These are phyloP conservation scores for Termitomyces sp. DNA, from an alignment of 768 basidiomycete species.

Conservation along the genomic window DNA sequence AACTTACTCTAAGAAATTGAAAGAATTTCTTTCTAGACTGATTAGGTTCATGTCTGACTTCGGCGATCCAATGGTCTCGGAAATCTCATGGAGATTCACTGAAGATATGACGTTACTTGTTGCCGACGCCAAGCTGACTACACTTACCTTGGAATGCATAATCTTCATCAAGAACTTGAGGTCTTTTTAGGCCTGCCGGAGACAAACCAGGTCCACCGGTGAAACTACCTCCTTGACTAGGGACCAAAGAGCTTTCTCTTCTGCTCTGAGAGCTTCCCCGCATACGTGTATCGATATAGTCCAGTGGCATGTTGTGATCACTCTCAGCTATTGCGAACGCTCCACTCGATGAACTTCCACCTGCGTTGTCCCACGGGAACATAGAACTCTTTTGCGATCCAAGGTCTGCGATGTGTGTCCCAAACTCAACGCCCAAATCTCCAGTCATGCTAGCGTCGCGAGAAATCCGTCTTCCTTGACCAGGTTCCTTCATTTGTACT, in stretches of 20 bases:
- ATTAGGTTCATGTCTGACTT: slow-evolving; percentile 50
- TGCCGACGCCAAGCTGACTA: neutral
- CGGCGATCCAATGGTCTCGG: slow-evolving; percentile 38
- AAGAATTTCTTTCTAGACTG: slow-evolving; percentile 69
- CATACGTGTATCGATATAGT: slow-evolving; percentile 46
- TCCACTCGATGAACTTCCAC: slow-evolving; percentile 53
- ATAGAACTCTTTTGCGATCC: slow-evolving; percentile 65
- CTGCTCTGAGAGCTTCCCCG: slow-evolving; percentile 52
- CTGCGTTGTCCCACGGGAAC: slow-evolving; percentile 85
- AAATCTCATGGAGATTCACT: slow-evolving; percentile 17
- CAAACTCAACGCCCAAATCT: slow-evolving; percentile 44
- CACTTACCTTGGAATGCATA: slow-evolving; percentile 60
- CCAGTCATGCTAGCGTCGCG: slow-evolving; percentile 47
- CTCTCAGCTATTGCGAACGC: slow-evolving; percentile 34
- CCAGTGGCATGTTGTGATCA: slow-evolving; percentile 40
- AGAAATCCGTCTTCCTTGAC: slow-evolving; percentile 74
- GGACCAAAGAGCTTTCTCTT: slow-evolving; percentile 52
- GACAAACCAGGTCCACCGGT: slow-evolving; percentile 42
- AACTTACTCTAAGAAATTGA: slow-evolving; percentile 74
- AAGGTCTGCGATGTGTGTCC: slow-evolving; percentile 29
- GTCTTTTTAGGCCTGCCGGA: slow-evolving; percentile 40
- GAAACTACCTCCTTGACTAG: slow-evolving; percentile 41
- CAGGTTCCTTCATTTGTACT: slow-evolving; percentile 56
- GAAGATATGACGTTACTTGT: neutral
- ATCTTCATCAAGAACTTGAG: slow-evolving; percentile 50